phyloP scores from a whole-genome alignment of 139 green algal species.

The Raphidocelis subcapitata region DNA sequence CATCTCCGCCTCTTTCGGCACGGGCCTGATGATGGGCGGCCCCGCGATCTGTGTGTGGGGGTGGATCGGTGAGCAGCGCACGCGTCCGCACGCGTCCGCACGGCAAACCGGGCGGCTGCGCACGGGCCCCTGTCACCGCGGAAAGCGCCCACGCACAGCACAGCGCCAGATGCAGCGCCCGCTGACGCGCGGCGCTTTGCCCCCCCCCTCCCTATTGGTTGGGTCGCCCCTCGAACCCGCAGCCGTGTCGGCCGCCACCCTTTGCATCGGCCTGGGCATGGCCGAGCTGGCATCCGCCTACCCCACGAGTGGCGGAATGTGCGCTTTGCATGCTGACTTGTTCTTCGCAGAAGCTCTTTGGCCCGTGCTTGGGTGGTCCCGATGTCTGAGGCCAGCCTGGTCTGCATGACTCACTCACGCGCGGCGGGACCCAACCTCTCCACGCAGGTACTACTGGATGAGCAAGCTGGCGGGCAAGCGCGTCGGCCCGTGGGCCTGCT shows the following conservation, averaged over 20 bases:
- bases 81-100: too few species aligned
- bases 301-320: constrained; percentile 18
- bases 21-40: constrained; percentile 28
- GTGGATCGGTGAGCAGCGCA: constrained; percentile 19
- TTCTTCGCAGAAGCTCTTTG: too few species aligned
- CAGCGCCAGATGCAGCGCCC: too few species aligned
- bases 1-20: constrained; percentile 27
- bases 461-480: constrained; percentile 13
- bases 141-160: too few species aligned
- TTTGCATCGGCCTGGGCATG: constrained; percentile 40
- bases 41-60: constrained; percentile 39
- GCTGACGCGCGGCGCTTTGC: too few species aligned
- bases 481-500: constrained; percentile 20
- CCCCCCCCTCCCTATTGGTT: too few species aligned
- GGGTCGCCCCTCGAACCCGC: neutral
- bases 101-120: too few species aligned
- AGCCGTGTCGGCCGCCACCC: neutral
- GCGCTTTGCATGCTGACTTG: neutral
- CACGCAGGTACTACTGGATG: constrained; percentile 40
- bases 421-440: too few species aligned
- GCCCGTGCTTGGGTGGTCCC: too few species aligned
- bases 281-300: constrained; percentile 34
- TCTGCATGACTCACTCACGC: too few species aligned
- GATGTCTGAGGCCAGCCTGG: too few species aligned
- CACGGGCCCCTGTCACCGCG: too few species aligned